These are phyloP conservation scores for Bothia castanella DNA, from an alignment of 1,284 basidiomycete species.

Conservation along the genomic window DNA sequence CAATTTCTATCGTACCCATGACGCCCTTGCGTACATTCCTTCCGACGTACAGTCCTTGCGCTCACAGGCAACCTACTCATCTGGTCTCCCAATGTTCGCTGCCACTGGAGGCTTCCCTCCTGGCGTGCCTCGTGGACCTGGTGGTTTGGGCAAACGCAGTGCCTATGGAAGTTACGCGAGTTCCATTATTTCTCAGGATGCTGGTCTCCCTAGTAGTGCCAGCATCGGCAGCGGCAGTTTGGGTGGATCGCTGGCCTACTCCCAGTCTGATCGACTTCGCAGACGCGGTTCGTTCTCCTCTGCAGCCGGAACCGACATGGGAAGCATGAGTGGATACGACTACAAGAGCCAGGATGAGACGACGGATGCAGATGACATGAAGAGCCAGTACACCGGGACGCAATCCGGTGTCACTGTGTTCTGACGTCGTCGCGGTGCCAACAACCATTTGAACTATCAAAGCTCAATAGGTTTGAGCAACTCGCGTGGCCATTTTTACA, in stretches of 20 bases:
- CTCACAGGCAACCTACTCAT: slow-evolving; percentile 91
- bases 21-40: slow-evolving; percentile 90
- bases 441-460: slow-evolving; percentile 8
- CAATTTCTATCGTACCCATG: slow-evolving; percentile 93
- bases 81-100: slow-evolving; percentile 82
- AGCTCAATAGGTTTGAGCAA: slow-evolving; percentile 17
- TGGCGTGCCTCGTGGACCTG: slow-evolving; percentile 54
- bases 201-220: slow-evolving; percentile 52
- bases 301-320: slow-evolving; percentile 69
- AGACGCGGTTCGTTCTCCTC: slow-evolving; percentile 71
- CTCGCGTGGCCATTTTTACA: slow-evolving; percentile 1
- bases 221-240: slow-evolving; percentile 46
- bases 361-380: slow-evolving; percentile 75
- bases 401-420: slow-evolving; percentile 82
- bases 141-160: slow-evolving; percentile 58
- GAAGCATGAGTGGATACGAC: slow-evolving; percentile 73
- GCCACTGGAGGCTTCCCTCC: slow-evolving; percentile 66
- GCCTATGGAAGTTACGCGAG: slow-evolving; percentile 83
- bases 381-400: slow-evolving; percentile 78
- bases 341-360: slow-evolving; percentile 84
- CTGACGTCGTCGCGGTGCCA: slow-evolving; percentile 34
- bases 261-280: slow-evolving; percentile 72
- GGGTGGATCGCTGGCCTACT: slow-evolving; percentile 60
- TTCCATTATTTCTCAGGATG: slow-evolving; percentile 88
- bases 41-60: slow-evolving; percentile 92